Evolutionary conservation across 495 filamentous ascomycete genomes (phyloP).

Genomic region (Chaetomidium leptoderma): DNA sequence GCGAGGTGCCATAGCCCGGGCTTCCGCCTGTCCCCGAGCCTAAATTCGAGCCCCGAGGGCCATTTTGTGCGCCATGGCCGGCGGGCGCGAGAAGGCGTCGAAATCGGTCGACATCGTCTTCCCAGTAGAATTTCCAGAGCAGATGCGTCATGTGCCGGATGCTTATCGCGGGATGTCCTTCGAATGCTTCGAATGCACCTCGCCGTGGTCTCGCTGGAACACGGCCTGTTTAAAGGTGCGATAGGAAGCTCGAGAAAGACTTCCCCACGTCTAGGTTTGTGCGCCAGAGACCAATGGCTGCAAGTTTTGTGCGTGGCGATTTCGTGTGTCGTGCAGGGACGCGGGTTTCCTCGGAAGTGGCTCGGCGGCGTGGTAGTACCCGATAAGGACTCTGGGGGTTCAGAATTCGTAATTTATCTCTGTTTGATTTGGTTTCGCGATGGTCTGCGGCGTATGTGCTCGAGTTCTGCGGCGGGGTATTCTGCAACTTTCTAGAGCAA

Average conservation of each 20-base stretch:
- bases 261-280: slow-evolving; percentile 16
- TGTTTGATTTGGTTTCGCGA: background rate
- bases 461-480: background rate
- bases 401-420: background rate
- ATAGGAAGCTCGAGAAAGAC: slow-evolving; percentile 37
- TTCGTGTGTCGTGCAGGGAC: slow-evolving; percentile 4
- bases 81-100: slow-evolving; percentile 71
- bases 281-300: slow-evolving; percentile 4
- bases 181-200: slow-evolving; percentile 66
- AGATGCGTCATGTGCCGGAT: slow-evolving; percentile 80
- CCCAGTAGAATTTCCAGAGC: slow-evolving; percentile 92
- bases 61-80: slow-evolving; percentile 47
- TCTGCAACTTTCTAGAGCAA: background rate
- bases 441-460: background rate
- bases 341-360: slow-evolving; percentile 15
- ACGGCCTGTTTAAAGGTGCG: slow-evolving; percentile 82
- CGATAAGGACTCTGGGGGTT: no score
- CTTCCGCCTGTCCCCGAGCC: slow-evolving; percentile 23
- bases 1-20: slow-evolving; percentile 42
- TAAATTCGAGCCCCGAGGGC: slow-evolving; percentile 39
- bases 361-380: background rate
- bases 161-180: slow-evolving; percentile 29
- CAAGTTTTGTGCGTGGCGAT: slow-evolving; percentile 18
- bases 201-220: slow-evolving; percentile 72
- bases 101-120: slow-evolving; percentile 93